phyloP scores from a whole-genome alignment of 2,329 filamentous ascomycete genomes.

The Cercospora sp. region DNA sequence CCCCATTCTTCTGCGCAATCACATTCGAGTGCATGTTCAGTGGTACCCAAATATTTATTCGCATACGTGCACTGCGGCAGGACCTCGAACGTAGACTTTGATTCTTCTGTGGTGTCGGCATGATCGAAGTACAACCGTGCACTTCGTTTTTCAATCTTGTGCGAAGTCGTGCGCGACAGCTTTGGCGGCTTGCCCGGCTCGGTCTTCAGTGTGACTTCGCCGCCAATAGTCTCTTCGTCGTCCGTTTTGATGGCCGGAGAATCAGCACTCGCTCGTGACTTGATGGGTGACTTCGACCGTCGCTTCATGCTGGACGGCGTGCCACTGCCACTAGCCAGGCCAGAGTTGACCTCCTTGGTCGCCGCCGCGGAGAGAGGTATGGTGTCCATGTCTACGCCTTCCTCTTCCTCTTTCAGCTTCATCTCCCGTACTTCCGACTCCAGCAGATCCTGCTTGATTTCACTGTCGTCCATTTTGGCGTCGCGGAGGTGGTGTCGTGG shows the following conservation, averaged over 20 bases:
- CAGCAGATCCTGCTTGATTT: constrained; percentile 41
- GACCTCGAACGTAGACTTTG: constrained; percentile 73
- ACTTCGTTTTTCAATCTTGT: constrained; percentile 65
- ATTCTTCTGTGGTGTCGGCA: constrained; percentile 75
- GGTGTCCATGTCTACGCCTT: constrained; percentile 35
- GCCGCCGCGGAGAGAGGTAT: constrained; percentile 24
- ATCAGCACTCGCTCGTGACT: constrained; percentile 33
- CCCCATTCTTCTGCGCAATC: constrained; percentile 94
- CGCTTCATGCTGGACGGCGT: constrained; percentile 29
- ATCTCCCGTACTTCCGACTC: constrained; percentile 50
- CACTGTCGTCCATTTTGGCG: constrained; percentile 44
- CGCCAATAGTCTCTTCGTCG: constrained; percentile 58
- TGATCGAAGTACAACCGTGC: constrained; percentile 71
- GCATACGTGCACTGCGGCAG: constrained; percentile 87
- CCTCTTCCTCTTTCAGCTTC: constrained; percentile 47
- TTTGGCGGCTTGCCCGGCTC: constrained; percentile 69
- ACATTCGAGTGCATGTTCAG: constrained; percentile 91
- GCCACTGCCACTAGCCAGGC: constrained; percentile 25
- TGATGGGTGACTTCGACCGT: constrained; percentile 33
- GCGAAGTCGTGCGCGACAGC: constrained; percentile 70
- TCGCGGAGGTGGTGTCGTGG: constrained; percentile 30
- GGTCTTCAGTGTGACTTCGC: constrained; percentile 63
- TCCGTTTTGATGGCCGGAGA: constrained; percentile 45
- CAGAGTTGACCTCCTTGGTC: constrained; percentile 31
- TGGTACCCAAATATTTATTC: constrained; percentile 85